Evolutionary conservation across 495 filamentous ascomycete species (phyloP), one percentile per base, ranked within the genome.

Genomic region (Hypoxylon fragiforme): DNA sequence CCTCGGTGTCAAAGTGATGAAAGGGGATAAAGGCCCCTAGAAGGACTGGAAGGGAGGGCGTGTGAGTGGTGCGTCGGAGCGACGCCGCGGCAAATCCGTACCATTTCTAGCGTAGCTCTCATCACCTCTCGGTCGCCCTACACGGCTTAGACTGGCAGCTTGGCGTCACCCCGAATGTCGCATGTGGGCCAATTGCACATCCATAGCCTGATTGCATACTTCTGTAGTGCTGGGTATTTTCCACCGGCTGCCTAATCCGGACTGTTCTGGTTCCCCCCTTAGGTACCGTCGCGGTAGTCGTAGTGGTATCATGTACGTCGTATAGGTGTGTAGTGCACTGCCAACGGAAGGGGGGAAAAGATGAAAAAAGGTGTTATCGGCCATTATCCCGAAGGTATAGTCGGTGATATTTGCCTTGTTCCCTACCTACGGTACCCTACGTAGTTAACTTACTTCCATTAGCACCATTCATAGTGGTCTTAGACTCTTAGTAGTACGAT

Each of bases 211-310:
- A 62, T 62, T 62, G 58, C 47, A 56, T 52, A 55, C 32, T 61
- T 52, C 41, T n/a, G n/a, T n/a, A n/a, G n/a, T n/a, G n/a, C n/a
- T n/a, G n/a, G n/a, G n/a, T n/a, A n/a, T n/a, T 44, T 37, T 38
- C 58, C 58, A 62, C 58, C 58, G 58, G 58, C 58, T 62, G 58
- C 58, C 58, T 62, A 52, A 62, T 62, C 36, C 40, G 58, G 44
- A 14, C 6, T 8, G 40, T 36, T 4, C 19, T 5, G n/a, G n/a
- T 44, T 40, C 46, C 51, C 57, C 44, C 45, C 16, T 14, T n/a
- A 34, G 44, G 28, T 49, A 50, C 30, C 30, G 36, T 34, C 24
- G n/a, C 31, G 50, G 34, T 55, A 46, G 51, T 39, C 50, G n/a
- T n/a, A n/a, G n/a, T n/a, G n/a, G n/a, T n/a, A n/a, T n/a, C n/a